Evolutionary conservation across 2,329 filamentous ascomycete genomes (phyloP), one percentile per base, ranked within the genome.

Genomic region (Penicillium corylophilum): DNA sequence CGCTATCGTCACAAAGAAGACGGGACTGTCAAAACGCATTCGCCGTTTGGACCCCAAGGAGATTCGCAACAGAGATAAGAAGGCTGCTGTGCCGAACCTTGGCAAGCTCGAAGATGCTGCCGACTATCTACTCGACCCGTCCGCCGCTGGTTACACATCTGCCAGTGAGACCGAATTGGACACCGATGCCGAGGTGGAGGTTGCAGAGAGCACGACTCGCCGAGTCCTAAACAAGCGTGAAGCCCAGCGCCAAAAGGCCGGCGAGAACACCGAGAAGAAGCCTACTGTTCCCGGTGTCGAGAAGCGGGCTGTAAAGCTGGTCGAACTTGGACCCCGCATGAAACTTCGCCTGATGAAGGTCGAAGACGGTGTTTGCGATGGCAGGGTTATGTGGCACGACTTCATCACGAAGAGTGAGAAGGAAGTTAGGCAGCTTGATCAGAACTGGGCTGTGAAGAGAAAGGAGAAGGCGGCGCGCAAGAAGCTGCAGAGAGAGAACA

Each of bases 321-420:
- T 95, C 3, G 94, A 99, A 74, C 77, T 99, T 0, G 94, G 94
- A 0, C 94, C 94, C 1, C 84, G 94, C 48, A 87, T 99, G 88
- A 87, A 84, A 54, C 76, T 99, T 36, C 85, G 93, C 28, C 78
- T 99, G 74, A 92, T 90, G 49, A 99, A 99, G 76, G 92, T 99
- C 4, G 94, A 99, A 68, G 94, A 99, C 63, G 94, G 93, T 1
- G 74, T 97, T 6, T 96, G 91, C 64, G 82, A 83, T 23, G 94
- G 94, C 44, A 94, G 90, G 70, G 82, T 96, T 50, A 89, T 99
- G 88, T 99, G 94, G 94, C 94, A 99, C 71, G 91, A 96, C 69
- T 95, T 90, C 68, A 85, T 97, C 47, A 83, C 87, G 68, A 99
- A 99, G 80, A 85, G 84, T 6, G 84, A 84, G 62, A 81, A 83